Base-by-base conservation (phyloP, 73 alveolate genomes). In the Paramecium bursaria region DNA sequence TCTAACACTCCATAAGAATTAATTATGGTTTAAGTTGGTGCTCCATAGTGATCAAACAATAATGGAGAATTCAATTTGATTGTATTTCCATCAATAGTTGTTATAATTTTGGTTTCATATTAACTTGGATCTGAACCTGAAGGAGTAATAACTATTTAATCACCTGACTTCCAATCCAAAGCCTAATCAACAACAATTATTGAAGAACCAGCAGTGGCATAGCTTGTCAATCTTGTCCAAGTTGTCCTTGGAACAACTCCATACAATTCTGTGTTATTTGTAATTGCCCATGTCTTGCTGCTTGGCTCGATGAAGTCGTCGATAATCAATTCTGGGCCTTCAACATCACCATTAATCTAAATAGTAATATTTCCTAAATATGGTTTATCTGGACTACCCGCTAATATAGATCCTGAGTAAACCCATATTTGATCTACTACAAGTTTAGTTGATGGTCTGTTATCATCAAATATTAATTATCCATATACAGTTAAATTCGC, bases 81-180 rank as follows among this genome's bases (percentile, higher is more conserved):
- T 3, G 53, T 31, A 22, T 57, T 48, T 23, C 89, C 89, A 54
- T 46, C 17, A 54, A 79, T 17, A 1, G 82, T 23, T 3, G 89
- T 61, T 21, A 79, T 79, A 5, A 82, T 14, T 26, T 30, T 53
- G 19, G 51, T 48, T 10, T 79, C 89, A 49, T 57, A 30, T 35
- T 79, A 39, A 14, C 50, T 73, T 22, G 80, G 85, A 44, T 79
- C 89, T n/a, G 57, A 30, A 10, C 76, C 67, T 19, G 89, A 53
- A 22, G 89, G 89, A 4, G 79, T 82, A 17, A 79, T 21, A 49
- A 73, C 89, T 0, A 79, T 79, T 55, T 33, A 54, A 39, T 79
- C 89, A 11, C 89, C 89, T 19, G 54, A 73, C n/a, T 60, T 46
- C 89, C 89, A 79, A 17, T 51, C 89, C 14, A 74, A 46, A 79